Base-by-base conservation (phyloP, 208 protist genomes). In the Leishmania arabica region DNA sequence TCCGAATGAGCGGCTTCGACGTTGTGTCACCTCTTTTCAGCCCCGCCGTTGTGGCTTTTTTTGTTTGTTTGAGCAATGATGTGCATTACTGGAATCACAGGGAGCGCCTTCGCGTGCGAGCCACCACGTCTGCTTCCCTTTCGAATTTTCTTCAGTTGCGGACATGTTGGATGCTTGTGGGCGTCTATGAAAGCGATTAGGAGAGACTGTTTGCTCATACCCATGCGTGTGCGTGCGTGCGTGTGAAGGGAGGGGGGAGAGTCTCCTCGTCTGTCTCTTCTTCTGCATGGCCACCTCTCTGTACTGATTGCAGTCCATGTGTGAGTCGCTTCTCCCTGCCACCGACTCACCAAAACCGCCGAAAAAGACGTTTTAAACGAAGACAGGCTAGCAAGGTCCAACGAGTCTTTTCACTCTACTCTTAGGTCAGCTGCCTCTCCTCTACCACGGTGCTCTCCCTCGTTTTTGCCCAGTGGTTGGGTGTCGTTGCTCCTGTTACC, bases 41-140 rank as follows among this genome's bases (percentile, higher is more conserved):
- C 27, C 40, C 31, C 40, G 21, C 45, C 27, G 31, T 17, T 42
- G 31, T 53, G 27, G 0, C 5, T 53, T 78, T 42, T 78, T 83
- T 76, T 76, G 82, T 65, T 76, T 24, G 74, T 66, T 70, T 65
- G 27, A 34, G 51, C 27, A 21, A n/a, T 47, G 42, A 74, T 80
- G 65, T 80, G 62, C 37, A 76, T 74, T 81, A 75, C 75, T 82
- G 77, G 54, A 69, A 77, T 64, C 17, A 51, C 56, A 37, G 42
- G 11, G 53, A 34, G 13, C n/a, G 24, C 74, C 49, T 75, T 86
- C 47, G 60, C 70, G 49, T 90, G 4, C 74, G 76, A 77, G 27
- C 42, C 37, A 47, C 34, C 58, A 24, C 34, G 21, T 49, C 37
- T 49, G 34, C 81, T 42, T 60, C 37, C 76, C 21, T 65, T 72